Evolutionary conservation across 768 basidiomycete species (phyloP).

Genomic region (Macrolepiota fuliginosa): DNA sequence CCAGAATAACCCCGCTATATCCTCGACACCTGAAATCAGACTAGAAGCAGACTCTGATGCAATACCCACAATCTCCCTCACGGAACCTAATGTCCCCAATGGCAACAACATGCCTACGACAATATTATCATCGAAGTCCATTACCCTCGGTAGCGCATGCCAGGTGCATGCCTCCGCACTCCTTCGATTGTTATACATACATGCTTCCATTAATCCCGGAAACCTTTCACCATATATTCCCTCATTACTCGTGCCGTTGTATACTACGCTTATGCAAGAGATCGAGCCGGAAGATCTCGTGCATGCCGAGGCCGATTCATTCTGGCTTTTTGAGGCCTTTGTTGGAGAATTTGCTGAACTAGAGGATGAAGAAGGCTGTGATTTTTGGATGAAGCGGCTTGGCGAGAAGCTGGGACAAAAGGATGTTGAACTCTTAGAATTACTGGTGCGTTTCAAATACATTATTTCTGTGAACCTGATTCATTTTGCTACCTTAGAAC

Average conservation of each 20-base stretch:
- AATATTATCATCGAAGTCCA: conserved; percentile 44
- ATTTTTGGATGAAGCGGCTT: conserved; percentile 60
- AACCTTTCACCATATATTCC: conserved; percentile 66
- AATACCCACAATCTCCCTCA: conserved; percentile 36
- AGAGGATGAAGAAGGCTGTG: conserved; percentile 65
- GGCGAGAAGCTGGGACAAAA: conserved; percentile 59
- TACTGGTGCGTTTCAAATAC: conserved; percentile 45
- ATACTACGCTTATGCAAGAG: conserved; percentile 60
- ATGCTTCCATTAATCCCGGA: conserved; percentile 69
- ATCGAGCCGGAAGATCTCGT: conserved; percentile 56
- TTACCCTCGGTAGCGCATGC: conserved; percentile 47
- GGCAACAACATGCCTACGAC: conserved; percentile 31
- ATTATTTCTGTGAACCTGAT: background rate
- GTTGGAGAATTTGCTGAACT: conserved; percentile 71
- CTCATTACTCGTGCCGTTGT: conserved; percentile 68
- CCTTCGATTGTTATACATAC: conserved; percentile 69
- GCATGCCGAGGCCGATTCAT: conserved; percentile 77
- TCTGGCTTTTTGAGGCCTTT: conserved; percentile 79
- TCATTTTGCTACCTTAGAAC: conserved; percentile 36
- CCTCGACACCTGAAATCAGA: conserved; percentile 34
- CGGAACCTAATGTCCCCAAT: conserved; percentile 29
- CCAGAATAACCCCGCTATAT: conserved; percentile 33
- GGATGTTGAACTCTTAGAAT: conserved; percentile 58
- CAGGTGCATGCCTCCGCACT: conserved; percentile 61
- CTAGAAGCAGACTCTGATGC: conserved; percentile 26